Percentiles rank a stretch among this genome's conserved stretches.
phyloP scores from a whole-genome alignment of 257 asterid species.

The Dorcoceras hygrometricum region DNA sequence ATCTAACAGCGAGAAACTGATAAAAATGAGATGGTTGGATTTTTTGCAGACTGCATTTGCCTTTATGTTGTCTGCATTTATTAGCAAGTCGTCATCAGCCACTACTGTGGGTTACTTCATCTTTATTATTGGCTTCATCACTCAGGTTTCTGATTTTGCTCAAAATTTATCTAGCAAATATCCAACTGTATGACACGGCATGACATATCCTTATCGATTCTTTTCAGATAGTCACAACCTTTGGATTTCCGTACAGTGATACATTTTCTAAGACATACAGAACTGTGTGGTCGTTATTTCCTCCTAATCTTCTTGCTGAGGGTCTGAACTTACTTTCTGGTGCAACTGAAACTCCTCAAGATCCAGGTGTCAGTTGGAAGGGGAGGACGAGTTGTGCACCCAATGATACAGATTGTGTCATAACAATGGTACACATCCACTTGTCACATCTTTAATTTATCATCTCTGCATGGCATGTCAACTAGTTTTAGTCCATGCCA shows the following conservation, averaged over 20 bases:
- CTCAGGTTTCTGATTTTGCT: slow-evolving; percentile 60
- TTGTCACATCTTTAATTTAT: not conserved
- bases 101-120: slow-evolving; percentile 66
- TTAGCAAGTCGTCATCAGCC: slow-evolving; percentile 77
- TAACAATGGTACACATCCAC: slow-evolving; percentile 57
- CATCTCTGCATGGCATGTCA: slow-evolving; percentile 12
- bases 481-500: slow-evolving; percentile 10
- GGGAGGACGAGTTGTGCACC: slow-evolving; percentile 74
- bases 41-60: slow-evolving; percentile 69
- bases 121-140: slow-evolving; percentile 69
- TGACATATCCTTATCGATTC: slow-evolving; percentile 23
- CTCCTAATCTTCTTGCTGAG: slow-evolving; percentile 85
- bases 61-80: slow-evolving; percentile 70
- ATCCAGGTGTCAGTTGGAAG: slow-evolving; percentile 90
- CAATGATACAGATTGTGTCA: slow-evolving; percentile 68
- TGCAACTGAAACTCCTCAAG: slow-evolving; percentile 89
- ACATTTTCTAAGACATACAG: slow-evolving; percentile 41
- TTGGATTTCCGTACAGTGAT: slow-evolving; percentile 81
- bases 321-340: slow-evolving; percentile 74
- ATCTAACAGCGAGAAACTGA: no score
- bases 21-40: slow-evolving; percentile 20
- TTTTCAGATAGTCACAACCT: slow-evolving; percentile 73
- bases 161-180: not conserved
- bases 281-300: slow-evolving; percentile 80
- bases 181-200: slow-evolving; percentile 7